Percentiles rank a stretch among this genome's conserved stretches.
These are phyloP conservation scores for Xylaria sp. DNA, from an alignment of 495 filamentous ascomycete species.

Conservation along the genomic window DNA sequence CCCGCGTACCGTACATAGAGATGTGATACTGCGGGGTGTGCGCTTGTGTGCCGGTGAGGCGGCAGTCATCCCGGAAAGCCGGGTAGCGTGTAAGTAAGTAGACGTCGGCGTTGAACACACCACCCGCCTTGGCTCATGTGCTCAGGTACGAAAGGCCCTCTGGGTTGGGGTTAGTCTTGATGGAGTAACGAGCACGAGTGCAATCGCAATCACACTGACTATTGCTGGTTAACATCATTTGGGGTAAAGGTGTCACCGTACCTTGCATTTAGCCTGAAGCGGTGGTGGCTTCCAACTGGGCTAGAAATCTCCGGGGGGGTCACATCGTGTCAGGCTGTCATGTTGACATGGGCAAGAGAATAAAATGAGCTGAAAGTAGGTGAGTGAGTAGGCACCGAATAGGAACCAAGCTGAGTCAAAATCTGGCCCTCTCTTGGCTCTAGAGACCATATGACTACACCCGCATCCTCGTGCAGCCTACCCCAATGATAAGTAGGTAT, in stretches of 20 bases:
- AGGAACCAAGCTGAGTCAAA: neutral
- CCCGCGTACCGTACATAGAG: neutral
- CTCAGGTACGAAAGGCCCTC: neutral
- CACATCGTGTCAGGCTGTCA: neutral
- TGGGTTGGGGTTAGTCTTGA: neutral
- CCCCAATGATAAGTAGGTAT: neutral
- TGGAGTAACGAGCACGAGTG: neutral
- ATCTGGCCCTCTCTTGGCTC: neutral
- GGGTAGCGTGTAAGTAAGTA: neutral
- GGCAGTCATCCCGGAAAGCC: conserved; percentile 24
- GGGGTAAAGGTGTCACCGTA: neutral
- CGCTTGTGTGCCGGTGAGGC: neutral
- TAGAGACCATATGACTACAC: neutral
- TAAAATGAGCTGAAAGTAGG: neutral
- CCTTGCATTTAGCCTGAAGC: conserved; percentile 14
- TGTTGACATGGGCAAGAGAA: neutral
- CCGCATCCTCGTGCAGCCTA: neutral
- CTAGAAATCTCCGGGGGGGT: neutral
- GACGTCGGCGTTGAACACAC: neutral
- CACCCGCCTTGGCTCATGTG: conserved; percentile 1
- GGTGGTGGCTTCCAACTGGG: neutral
- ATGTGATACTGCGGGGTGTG: neutral
- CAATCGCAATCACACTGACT: neutral
- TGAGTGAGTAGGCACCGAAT: neutral
- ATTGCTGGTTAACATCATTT: neutral